phyloP scores from a whole-genome alignment of 148 eudicot species.

The Cornus controversa region DNA sequence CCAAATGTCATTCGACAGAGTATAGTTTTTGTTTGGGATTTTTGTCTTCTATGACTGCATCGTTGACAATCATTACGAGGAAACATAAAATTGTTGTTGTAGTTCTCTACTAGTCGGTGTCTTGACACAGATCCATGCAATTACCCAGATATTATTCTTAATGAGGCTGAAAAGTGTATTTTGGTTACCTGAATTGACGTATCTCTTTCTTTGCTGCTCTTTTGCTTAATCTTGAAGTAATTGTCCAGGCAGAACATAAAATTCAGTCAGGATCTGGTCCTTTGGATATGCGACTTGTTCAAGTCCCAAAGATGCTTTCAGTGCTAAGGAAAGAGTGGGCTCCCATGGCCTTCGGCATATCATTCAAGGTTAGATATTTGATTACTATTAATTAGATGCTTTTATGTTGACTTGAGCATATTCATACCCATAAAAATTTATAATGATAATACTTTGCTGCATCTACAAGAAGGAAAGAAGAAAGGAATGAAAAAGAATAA shows the following conservation, averaged over 20 bases:
- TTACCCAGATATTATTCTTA: background rate
- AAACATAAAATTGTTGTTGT: background rate
- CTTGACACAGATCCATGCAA: background rate
- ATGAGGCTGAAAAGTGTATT: background rate
- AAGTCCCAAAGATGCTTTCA: constrained; percentile 97
- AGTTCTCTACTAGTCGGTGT: background rate
- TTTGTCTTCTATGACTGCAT: background rate
- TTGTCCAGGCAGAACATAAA: constrained; percentile 74
- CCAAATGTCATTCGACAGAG: background rate
- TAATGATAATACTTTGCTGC: background rate
- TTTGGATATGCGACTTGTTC: constrained; percentile 88
- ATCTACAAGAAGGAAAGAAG: background rate
- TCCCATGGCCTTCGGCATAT: constrained; percentile 80
- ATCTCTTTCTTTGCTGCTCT: background rate
- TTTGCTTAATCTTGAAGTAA: background rate
- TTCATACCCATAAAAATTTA: background rate
- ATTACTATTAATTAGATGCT: background rate
- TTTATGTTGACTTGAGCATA: too few species aligned
- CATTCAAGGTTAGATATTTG: constrained; percentile 68
- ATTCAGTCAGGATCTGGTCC: constrained; percentile 97
- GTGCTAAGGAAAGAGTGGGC: constrained; percentile 90
- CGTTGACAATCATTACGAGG: background rate
- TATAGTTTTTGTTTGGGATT: background rate
- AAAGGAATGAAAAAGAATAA: too few species aligned
- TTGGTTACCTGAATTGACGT: background rate